Evolutionary conservation across 2,329 filamentous ascomycete genomes (phyloP).

Genomic region (Chalaropsis ovoidea): DNA sequence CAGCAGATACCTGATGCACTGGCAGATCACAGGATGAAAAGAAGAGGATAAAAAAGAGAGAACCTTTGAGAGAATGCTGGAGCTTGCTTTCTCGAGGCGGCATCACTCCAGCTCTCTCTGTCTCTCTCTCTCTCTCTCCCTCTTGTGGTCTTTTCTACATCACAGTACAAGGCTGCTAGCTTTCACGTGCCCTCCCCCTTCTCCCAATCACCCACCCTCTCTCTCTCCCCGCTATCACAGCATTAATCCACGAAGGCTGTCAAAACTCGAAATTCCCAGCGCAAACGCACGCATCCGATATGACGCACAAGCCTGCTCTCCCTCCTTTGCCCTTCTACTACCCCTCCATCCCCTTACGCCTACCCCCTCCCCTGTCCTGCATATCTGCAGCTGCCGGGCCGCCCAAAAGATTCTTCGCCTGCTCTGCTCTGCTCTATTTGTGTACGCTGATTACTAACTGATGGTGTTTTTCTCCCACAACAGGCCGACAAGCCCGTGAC

Average conservation of each 20-base stretch:
- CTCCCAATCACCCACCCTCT: neutral
- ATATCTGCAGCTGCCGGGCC: neutral
- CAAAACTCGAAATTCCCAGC: neutral
- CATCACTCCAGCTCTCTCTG: neutral
- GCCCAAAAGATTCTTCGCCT: no score
- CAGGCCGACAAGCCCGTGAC: conserved; percentile 38
- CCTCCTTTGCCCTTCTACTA: neutral
- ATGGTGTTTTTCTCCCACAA: neutral
- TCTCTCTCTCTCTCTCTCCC: neutral
- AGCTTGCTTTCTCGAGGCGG: neutral
- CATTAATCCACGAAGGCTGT: neutral
- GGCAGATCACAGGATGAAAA: neutral
- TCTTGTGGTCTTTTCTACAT: neutral
- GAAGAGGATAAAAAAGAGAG: neutral
- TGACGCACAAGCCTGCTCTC: conserved; percentile 12
- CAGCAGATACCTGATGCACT: neutral
- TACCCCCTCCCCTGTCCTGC: neutral
- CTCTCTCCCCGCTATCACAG: neutral
- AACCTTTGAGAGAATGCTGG: neutral
- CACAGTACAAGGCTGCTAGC: neutral
- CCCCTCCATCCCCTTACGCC: conserved; percentile 2
- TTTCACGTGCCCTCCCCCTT: neutral
- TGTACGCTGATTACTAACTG: neutral
- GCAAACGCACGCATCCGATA: conserved; percentile 9
- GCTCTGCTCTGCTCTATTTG: neutral